Evolutionary conservation across 345 rosid species (phyloP), one percentile per base, ranked within the genome.

Genomic region (Rhodamnia rubescens): DNA sequence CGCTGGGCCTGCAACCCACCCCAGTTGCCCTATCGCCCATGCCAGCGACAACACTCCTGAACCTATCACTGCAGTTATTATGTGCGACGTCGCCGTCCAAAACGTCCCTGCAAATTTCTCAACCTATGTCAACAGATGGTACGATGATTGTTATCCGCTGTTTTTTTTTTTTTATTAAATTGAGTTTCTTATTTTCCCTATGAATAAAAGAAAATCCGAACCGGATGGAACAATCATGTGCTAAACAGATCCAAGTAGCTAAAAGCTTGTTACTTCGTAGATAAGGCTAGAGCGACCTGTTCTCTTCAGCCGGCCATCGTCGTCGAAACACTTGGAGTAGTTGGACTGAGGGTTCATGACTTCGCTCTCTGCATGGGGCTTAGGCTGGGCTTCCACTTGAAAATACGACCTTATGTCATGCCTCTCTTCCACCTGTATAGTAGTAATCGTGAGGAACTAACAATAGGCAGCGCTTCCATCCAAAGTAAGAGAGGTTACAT

Each of bases 291-390:
- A 47, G 16, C 7, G 56, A 93, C 95, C 94, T 44, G 92, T 91
- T 87, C 95, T 89, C 90, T 92, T 92, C 87, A 90, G 84, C 85
- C 91, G 94, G 78, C 95, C 95, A 84, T 92, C 94, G 51, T 93
- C 94, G 53, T 92, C 94, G n/a, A 91, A 92, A 81, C 92, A 89
- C 84, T 89, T 92, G 88, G 92, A 87, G 84, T 93, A 89, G 87
- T 86, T 92, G 64, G 91, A 36, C 58, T 83, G 88, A 85, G 90
- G 53, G 83, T 89, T 61, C n/a, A 87, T 87, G 44, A 89, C 85
- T 85, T 89, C 91, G 53, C 53, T 85, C 42, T 88, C 91, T 26
- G 15, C 55, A 24, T 13, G 69, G 74, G 85, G 80, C 88, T 87
- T 88, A 42, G 92, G 88, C 49, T 88, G 92, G 29, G 81, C 90